Conservation (phyloP, 768 basidiomycete genomes). For the Tylopilus plumbeoviolaceoides region DNA sequence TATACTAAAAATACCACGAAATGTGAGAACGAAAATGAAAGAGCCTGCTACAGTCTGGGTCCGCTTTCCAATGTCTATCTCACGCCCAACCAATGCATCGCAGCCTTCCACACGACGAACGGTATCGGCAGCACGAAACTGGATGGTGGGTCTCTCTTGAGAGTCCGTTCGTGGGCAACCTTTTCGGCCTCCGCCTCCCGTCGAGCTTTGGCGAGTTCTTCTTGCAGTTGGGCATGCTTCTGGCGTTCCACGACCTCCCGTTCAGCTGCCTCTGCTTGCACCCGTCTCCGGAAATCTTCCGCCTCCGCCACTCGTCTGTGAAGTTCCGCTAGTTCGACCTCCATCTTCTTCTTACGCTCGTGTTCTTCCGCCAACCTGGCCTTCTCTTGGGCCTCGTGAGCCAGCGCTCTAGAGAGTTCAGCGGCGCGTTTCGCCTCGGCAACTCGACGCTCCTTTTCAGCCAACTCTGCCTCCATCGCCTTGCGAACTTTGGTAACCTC, state of each 20-base stretch:
- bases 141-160: conserved; percentile 28
- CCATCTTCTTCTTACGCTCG: conserved; percentile 25
- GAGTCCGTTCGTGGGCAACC: conserved; percentile 21
- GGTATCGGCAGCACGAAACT: conserved; percentile 31
- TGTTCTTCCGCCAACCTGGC: conserved; percentile 29
- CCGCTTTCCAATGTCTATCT: conserved; percentile 12
- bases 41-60: not conserved
- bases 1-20: not conserved
- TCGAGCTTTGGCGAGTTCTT: conserved; percentile 28
- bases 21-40: not conserved
- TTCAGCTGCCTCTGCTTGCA: conserved; percentile 28
- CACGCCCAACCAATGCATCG: conserved; percentile 31
- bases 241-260: conserved; percentile 26
- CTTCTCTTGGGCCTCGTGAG: conserved; percentile 29
- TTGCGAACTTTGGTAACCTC: conserved; percentile 24
- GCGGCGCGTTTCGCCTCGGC: conserved; percentile 27
- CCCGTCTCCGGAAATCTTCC: conserved; percentile 24
- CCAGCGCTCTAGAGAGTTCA: conserved; percentile 24
- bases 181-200: conserved; percentile 24
- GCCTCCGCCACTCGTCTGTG: conserved; percentile 25
- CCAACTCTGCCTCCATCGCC: conserved; percentile 20
- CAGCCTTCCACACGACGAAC: conserved; percentile 32
- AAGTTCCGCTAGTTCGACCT: conserved; percentile 25
- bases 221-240: conserved; percentile 27
- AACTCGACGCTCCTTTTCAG: conserved; percentile 21